A percentile compares a stretch with the other conserved stretches of the same genome.
Evolutionary conservation across 129 eudicot genomes (phyloP).

Genomic region (Smallanthus sonchifolius): DNA sequence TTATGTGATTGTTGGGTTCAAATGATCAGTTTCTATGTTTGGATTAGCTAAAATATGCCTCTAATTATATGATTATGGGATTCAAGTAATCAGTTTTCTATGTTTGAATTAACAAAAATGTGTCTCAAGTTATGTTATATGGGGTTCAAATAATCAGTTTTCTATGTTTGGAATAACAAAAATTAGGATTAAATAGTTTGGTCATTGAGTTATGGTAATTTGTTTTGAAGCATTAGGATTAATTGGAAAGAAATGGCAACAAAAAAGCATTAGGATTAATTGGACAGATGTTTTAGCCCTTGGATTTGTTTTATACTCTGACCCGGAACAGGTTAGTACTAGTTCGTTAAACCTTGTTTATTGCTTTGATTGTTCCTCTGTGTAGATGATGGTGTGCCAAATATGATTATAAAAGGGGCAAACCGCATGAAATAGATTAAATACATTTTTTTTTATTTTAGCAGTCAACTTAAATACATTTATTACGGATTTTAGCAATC

Average conservation of each 20-base stretch:
- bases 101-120: too few relatives aligned
- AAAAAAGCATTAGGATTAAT: too few relatives aligned
- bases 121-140: too few relatives aligned
- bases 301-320: conserved; percentile 83
- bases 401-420: neutral
- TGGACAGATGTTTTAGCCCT: conserved; percentile 95
- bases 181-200: neutral
- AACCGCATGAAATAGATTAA: neutral
- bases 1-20: neutral
- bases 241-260: too few relatives aligned
- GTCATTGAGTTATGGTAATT: too few relatives aligned
- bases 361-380: neutral
- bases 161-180: neutral
- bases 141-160: neutral
- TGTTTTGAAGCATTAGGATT: too few relatives aligned
- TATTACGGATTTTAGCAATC: neutral
- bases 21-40: neutral
- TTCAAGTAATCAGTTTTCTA: too few relatives aligned
- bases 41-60: neutral
- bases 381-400: neutral
- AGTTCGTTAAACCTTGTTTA: neutral
- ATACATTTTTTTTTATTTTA: too few relatives aligned
- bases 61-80: neutral
- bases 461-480: neutral
- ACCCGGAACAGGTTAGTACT: conserved; percentile 83